Evolutionary conservation across 176 grass and related monocot genomes (phyloP).

Genomic region (Paspalum vaginatum): DNA sequence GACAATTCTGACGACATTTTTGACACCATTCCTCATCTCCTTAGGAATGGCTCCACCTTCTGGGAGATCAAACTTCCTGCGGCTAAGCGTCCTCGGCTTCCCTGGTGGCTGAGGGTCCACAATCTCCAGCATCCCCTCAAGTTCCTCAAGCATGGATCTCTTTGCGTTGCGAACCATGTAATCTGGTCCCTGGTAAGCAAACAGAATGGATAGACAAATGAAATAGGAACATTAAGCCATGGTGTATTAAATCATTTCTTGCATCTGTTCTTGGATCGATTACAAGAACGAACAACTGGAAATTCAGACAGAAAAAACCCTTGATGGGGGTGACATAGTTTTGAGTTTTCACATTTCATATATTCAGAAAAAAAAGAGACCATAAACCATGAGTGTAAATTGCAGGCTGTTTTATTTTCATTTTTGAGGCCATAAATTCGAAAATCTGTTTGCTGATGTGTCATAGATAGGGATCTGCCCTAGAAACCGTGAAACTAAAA

Average conservation of each 20-base stretch:
- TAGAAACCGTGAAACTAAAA: background rate
- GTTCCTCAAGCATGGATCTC: conserved; percentile 80
- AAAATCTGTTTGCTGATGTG: background rate
- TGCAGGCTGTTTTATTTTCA: background rate
- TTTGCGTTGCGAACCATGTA: conserved; percentile 73
- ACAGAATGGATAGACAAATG: background rate
- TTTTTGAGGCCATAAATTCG: background rate
- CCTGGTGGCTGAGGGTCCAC: conserved; percentile 62
- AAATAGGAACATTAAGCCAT: background rate
- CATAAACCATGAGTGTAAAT: background rate
- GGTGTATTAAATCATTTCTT: background rate
- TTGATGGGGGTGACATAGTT: background rate
- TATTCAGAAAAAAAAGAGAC: background rate
- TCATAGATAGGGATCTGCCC: background rate
- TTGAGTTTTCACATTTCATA: background rate
- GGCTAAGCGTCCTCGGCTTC: conserved; percentile 34
- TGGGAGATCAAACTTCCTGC: conserved; percentile 69
- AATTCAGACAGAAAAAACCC: background rate
- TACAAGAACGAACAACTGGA: background rate
- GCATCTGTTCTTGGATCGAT: background rate
- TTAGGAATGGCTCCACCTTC: conserved; percentile 49
- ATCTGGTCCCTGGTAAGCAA: conserved; percentile 56
- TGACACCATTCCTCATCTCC: conserved; percentile 49
- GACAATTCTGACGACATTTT: conserved; percentile 43
- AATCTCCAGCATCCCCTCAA: conserved; percentile 72